Conservation (phyloP, 805 yeast species). For the Zygotorulaspora chibaensis region DNA sequence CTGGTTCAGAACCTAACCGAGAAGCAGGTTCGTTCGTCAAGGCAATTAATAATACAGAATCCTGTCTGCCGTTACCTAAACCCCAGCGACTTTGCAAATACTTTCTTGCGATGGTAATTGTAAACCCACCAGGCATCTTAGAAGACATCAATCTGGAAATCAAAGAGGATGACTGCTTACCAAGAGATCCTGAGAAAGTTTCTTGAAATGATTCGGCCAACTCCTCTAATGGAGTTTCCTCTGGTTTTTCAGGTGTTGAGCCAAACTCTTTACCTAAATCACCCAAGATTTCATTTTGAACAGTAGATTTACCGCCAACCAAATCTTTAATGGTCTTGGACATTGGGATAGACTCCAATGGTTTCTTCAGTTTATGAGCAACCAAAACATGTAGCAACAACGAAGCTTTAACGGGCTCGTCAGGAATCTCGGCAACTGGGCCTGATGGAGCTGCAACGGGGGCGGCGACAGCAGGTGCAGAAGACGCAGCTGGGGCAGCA, state of each 20-base stretch:
- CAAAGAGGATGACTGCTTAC: slow-evolving; percentile 88
- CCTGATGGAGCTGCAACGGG: slow-evolving; percentile 65
- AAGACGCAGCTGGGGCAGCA: slow-evolving; percentile 51
- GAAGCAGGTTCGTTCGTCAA: slow-evolving; percentile 86
- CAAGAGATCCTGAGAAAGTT: slow-evolving; percentile 79
- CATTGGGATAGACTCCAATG: slow-evolving; percentile 79
- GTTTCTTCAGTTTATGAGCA: slow-evolving; percentile 92
- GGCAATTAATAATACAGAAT: slow-evolving; percentile 76
- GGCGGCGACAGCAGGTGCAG: slow-evolving; percentile 57
- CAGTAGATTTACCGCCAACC: slow-evolving; percentile 98
- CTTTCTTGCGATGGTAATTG: slow-evolving; percentile 86
- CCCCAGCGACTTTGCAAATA: slow-evolving; percentile 92
- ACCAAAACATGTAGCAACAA: slow-evolving; percentile 83
- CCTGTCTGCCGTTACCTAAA: slow-evolving; percentile 90
- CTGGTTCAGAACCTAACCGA: slow-evolving; percentile 81
- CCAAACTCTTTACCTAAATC: slow-evolving; percentile 98
- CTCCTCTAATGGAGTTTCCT: slow-evolving; percentile 93
- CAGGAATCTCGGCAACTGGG: slow-evolving; percentile 80
- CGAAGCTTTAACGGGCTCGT: slow-evolving; percentile 83
- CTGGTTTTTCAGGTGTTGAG: slow-evolving; percentile 97
- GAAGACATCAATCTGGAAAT: slow-evolving; percentile 89
- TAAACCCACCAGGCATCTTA: slow-evolving; percentile 99
- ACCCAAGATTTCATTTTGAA: slow-evolving; percentile 97
- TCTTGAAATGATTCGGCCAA: slow-evolving; percentile 95
- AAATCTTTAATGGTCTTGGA: slow-evolving; percentile 93